These are phyloP conservation scores for Pezicula rhizophila DNA, from an alignment of 2,329 filamentous ascomycete species.

Conservation along the genomic window DNA sequence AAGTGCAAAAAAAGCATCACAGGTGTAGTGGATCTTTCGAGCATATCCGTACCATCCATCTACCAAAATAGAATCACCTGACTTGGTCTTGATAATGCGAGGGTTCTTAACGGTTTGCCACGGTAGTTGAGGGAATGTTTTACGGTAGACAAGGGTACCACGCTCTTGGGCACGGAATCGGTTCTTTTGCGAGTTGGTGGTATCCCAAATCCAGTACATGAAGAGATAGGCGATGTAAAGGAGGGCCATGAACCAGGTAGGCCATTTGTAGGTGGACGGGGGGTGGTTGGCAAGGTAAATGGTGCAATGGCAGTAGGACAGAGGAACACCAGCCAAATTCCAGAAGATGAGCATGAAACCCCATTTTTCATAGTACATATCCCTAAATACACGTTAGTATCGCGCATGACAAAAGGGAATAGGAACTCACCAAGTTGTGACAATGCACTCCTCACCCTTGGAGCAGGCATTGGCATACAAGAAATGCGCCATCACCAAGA, in stretches of 20 bases:
- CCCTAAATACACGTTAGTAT: constrained; percentile 40
- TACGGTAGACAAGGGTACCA: constrained; percentile 63
- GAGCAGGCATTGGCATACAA: constrained; percentile 88
- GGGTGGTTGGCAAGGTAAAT: constrained; percentile 80
- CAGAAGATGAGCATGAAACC: constrained; percentile 98
- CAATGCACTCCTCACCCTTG: constrained; percentile 87
- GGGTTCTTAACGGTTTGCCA: constrained; percentile 82
- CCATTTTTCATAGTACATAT: constrained; percentile 97
- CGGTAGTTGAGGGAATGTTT: constrained; percentile 83
- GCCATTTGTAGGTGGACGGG: constrained; percentile 72
- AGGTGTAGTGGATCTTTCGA: constrained; percentile 76
- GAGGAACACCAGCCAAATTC: constrained; percentile 86
- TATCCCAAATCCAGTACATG: constrained; percentile 90
- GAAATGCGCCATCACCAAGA: constrained; percentile 84
- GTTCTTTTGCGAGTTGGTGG: constrained; percentile 90
- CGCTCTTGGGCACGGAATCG: constrained; percentile 77
- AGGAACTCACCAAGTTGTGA: constrained; percentile 63
- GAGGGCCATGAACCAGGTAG: constrained; percentile 56
- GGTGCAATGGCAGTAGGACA: constrained; percentile 91
- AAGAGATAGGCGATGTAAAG: constrained; percentile 71
- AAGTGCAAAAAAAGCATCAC: constrained; percentile 71
- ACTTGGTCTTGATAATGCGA: constrained; percentile 65
- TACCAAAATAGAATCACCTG: constrained; percentile 70
- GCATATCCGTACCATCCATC: constrained; percentile 84
- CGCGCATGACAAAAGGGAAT: neutral